Base-by-base conservation (phyloP, 257 asterid species). In the Ehretia macrophylla region DNA sequence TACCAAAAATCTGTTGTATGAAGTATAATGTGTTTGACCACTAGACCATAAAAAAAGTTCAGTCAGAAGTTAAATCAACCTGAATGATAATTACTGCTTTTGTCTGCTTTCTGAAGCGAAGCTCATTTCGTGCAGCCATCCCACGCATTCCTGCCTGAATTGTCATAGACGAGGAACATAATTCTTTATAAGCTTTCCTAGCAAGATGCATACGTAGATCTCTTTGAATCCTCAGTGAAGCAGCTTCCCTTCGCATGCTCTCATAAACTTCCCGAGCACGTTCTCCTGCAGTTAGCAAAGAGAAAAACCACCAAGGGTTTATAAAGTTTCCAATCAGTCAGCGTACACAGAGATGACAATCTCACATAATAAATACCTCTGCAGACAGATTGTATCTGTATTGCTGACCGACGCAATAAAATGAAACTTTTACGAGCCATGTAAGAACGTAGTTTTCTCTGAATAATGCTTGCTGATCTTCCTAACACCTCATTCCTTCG, bases 121-220 rank as follows among this genome's bases (percentile, higher is more conserved):
- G 92, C 77, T 83, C 95, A 64, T 77, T 77, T 32, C 94, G 89
- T 49, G 99, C 95, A 71, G 90, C 90, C 97, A 93, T 86, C 49
- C 97, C 97, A 60, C 97, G 92, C 79, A 93, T 74, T 65, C 99
- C 99, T 48, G 94, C 69, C 83, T 93, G 97, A 80, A 89, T 70
- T 50, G 85, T 77, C 65, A 85, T 68, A 66, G 96, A 89, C 59
- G 96, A 80, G 14, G 78, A 77, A 82, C 60, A 78, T 57, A 77
- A 70, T 64, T 80, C 96, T 70, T 67, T 81, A 78, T 83, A 93
- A 54, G 87, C 81, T 78, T 87, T 93, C 74, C 94, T 82, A 40
- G 95, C 86, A 76, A 85, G 72, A 81, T 83, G 79, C 99, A 78
- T 89, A 59, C 97, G 89, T 64, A 81, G 55, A 72, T 74, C 78